phyloP scores from a whole-genome alignment of 2,329 filamentous ascomycete genomes.

The Colletotrichum neosansevieriae region DNA sequence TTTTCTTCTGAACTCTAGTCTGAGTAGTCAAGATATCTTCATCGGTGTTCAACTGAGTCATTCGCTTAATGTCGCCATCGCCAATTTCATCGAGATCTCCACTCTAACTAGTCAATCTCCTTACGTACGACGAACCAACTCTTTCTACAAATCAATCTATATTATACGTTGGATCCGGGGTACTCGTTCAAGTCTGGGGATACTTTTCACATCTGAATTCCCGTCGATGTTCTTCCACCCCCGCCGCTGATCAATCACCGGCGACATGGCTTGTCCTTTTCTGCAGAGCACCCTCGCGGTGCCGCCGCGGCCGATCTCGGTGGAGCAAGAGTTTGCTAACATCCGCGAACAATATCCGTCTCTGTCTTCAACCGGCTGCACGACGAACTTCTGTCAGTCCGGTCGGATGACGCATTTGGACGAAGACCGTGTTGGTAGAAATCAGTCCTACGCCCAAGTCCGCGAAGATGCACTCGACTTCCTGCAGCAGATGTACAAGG shows the following conservation, averaged over 20 bases:
- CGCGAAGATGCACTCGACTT: conserved; percentile 38
- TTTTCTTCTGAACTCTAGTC: not conserved
- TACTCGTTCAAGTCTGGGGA: not conserved
- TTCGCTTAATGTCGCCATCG: conserved; percentile 33
- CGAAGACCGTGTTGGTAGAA: conserved; percentile 36
- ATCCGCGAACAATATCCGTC: conserved; percentile 35
- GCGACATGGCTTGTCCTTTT: conserved; percentile 34
- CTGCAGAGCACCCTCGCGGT: conserved; percentile 32
- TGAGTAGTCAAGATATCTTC: conserved; percentile 21
- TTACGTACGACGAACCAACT: not conserved
- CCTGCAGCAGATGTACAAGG: conserved; percentile 36
- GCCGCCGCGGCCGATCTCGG: conserved; percentile 28
- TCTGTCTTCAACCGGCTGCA: conserved; percentile 33
- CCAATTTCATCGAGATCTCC: conserved; percentile 31
- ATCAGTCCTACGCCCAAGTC: conserved; percentile 37
- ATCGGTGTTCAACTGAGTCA: conserved; percentile 21
- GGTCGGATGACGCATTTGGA: conserved; percentile 37
- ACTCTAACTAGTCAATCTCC: conserved; percentile 10
- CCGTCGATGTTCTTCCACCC: not conserved
- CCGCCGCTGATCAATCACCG: not conserved
- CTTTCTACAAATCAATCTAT: too few species aligned
- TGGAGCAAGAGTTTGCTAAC: conserved; percentile 36
- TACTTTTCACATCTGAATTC: not conserved
- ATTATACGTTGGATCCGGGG: not conserved
- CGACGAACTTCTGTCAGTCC: conserved; percentile 33